phyloP scores from a whole-genome alignment of 2,329 filamentous ascomycete genomes.

The Coniochaeta ligniaria region DNA sequence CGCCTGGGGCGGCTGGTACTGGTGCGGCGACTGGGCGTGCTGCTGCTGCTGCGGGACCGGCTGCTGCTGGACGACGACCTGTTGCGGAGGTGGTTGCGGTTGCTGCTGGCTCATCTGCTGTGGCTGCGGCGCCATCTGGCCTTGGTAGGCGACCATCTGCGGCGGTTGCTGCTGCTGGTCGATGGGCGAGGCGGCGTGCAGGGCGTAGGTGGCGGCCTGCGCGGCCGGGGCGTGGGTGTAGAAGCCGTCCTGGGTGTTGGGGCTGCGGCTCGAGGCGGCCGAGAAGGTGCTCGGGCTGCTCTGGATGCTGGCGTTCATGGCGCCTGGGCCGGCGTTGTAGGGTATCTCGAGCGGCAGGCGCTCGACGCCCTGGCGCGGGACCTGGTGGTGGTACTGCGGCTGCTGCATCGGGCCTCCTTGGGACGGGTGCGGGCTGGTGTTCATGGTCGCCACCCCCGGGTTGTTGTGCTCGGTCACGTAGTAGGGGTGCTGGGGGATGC shows the following conservation, averaged over 20 bases:
- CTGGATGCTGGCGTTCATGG: conserved; percentile 42
- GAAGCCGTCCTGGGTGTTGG: conserved; percentile 44
- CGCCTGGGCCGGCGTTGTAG: conserved; percentile 35
- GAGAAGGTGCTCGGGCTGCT: conserved; percentile 55
- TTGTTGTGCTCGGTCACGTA: conserved; percentile 57
- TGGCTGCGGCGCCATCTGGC: conserved; percentile 35
- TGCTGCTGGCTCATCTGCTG: conserved; percentile 26
- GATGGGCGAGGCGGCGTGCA: conserved; percentile 40
- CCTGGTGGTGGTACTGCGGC: conserved; percentile 18
- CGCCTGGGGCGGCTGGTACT: conserved; percentile 27
- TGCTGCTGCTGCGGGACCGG: conserved; percentile 18
- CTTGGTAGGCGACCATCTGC: conserved; percentile 21
- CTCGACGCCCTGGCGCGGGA: conserved; percentile 41
- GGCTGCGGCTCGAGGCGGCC: conserved; percentile 44
- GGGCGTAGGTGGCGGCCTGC: conserved; percentile 38
- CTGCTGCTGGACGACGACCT: conserved; percentile 24
- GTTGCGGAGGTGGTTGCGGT: conserved; percentile 29
- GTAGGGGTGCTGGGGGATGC: conserved; percentile 37
- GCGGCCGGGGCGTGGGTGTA: conserved; percentile 47
- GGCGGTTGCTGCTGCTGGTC: conserved; percentile 33
- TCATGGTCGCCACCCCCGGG: conserved; percentile 55
- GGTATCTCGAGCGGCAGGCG: conserved; percentile 41
- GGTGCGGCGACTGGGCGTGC: conserved; percentile 14
- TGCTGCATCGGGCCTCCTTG: conserved; percentile 27
- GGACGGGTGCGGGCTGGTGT: conserved; percentile 15